These are phyloP conservation scores for Andrographis paniculata DNA, from an alignment of 305 asterid genomes.

Conservation along the genomic window DNA sequence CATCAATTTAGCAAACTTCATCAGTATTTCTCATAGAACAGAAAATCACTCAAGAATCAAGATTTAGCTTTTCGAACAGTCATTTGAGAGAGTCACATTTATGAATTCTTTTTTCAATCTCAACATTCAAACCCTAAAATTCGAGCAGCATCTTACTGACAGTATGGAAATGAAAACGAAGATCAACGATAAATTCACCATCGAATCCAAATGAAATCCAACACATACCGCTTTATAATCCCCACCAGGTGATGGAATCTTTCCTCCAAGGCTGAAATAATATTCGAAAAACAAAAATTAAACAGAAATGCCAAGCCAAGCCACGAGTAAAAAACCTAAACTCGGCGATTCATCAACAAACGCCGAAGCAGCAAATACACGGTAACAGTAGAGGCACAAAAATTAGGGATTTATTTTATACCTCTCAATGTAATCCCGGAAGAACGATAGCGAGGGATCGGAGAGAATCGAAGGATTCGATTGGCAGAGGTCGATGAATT, in stretches of 20 bases:
- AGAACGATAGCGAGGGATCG: conserved; percentile 75
- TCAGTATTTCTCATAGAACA: background rate
- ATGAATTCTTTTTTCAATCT: no score
- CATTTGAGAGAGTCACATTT: no score
- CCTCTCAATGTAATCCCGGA: conserved; percentile 79
- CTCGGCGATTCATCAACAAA: conserved; percentile 5
- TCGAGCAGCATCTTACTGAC: no score
- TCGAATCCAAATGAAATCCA: background rate
- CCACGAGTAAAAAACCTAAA: conserved; percentile 8
- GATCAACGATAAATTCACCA: background rate
- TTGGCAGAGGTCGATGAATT: conserved; percentile 59
- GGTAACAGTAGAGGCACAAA: background rate
- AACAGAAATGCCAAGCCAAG: background rate
- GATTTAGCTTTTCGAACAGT: background rate
- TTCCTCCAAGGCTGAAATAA: conserved; percentile 70
- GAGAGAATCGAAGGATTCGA: conserved; percentile 55
- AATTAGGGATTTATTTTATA: conserved; percentile 9
- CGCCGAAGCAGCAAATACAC: background rate
- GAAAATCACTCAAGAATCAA: background rate
- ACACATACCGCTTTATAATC: conserved; percentile 39
- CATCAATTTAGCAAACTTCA: conserved; percentile 10
- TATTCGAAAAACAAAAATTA: background rate
- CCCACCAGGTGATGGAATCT: conserved; percentile 51
- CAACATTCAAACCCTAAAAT: no score
- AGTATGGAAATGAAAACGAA: background rate